Evolutionary conservation across 2,329 filamentous ascomycete species (phyloP).

Genomic region (Verticillium tricorpus): DNA sequence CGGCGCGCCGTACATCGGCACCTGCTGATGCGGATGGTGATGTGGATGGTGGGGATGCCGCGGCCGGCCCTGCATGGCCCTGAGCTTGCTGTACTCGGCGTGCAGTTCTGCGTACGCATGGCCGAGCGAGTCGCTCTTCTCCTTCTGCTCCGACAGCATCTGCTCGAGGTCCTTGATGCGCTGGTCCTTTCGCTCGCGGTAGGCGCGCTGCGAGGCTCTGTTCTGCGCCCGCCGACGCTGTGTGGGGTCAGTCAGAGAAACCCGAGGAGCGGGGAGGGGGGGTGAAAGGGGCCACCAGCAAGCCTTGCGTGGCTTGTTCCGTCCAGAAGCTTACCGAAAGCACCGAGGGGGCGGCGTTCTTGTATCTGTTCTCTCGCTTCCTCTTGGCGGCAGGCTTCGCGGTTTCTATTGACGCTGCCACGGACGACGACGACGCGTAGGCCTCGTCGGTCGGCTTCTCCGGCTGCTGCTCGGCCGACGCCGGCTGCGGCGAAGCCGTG

Average conservation of each 20-base stretch:
- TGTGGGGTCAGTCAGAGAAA: neutral
- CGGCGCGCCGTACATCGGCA: neutral
- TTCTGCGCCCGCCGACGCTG: constrained; percentile 27
- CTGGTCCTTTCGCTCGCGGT: constrained; percentile 40
- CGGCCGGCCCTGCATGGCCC: constrained; percentile 9
- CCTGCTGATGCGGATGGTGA: neutral
- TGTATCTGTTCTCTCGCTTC: constrained; percentile 48
- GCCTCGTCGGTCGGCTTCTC: constrained; percentile 2
- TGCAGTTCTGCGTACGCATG: constrained; percentile 49
- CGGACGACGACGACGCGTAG: neutral
- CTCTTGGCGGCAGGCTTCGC: constrained; percentile 37
- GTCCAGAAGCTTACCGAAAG: constrained; percentile 33
- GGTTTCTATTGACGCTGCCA: neutral
- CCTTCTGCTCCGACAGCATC: constrained; percentile 47
- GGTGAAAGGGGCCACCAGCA: too few relatives aligned
- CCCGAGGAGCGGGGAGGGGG: neutral
- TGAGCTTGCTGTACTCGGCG: constrained; percentile 34
- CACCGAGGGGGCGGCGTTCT: constrained; percentile 46
- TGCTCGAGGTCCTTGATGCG: constrained; percentile 59
- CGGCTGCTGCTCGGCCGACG: constrained; percentile 5
- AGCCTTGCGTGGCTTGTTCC: too few relatives aligned
- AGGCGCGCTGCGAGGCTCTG: constrained; percentile 25
- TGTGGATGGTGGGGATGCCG: constrained; percentile 1
- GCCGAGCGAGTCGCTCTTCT: constrained; percentile 51
- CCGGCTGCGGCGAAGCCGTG: constrained; percentile 12